Evolutionary conservation across 305 asterid species (phyloP), one percentile per base, ranked within the genome.

Genomic region (Plantago lanceolata): DNA sequence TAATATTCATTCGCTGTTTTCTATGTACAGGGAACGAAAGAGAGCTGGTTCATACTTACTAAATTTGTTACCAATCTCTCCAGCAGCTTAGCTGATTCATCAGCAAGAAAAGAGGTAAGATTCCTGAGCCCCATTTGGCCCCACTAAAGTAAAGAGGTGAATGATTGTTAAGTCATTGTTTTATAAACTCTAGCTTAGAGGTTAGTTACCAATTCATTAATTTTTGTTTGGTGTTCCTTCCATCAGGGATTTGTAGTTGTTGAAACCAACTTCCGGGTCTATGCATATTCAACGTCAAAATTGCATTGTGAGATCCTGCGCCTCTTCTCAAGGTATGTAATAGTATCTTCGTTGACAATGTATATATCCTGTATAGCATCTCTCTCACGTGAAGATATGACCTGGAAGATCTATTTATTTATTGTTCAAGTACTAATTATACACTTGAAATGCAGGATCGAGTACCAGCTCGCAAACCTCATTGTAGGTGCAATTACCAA

Each of bases 401-500:
- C 35, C 3, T n/a, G n/a, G n/a, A n/a, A n/a, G 28, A 15, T 13
- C 19, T 8, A 2, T 43, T 20, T 55, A 11, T 11, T 28, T 20
- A 33, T 19, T 14, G 28, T 51, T 51, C 2, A 12, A 47, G 66
- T 63, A 51, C 48, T 40, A 68, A 66, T 40, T 57, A 70, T 71
- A 58, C 8, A 21, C 72, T 84, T 69, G 57, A 72, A 78, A 70
- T 75, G 53, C 89, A 92, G 97, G 87, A 81, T 93, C 20, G 97
- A 89, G 68, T 93, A 93, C 81, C 99, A 89, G 81, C 95, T 93
- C 57, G 97, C 97, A 19, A 93, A 93, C 83, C 96, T 93, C 78
- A 83, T 89, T 53, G 99, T 93, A 63, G 82, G 92, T 18, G 86
- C 96, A 29, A 87, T 93, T 72, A 89, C 82, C 18, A 93, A 89